phyloP scores from a whole-genome alignment of 208 protist species.

The Leishmania aethiopica region DNA sequence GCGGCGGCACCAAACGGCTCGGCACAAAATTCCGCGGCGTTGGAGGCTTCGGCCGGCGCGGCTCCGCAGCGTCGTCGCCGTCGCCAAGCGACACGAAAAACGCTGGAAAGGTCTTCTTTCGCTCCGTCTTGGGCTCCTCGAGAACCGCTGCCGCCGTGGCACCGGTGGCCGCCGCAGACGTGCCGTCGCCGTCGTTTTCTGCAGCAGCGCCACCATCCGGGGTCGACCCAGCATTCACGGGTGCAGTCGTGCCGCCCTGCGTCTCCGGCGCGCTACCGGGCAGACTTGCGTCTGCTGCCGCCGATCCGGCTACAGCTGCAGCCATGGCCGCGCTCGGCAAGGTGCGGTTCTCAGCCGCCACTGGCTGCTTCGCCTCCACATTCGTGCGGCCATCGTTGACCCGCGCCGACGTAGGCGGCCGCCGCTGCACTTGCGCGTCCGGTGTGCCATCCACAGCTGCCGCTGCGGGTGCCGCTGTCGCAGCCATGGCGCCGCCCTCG shows the following conservation, averaged over 20 bases:
- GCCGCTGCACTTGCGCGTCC: constrained; percentile 2
- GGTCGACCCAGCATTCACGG: neutral
- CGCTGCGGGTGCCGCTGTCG: neutral
- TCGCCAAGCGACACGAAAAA: constrained; percentile 73
- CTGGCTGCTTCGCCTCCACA: neutral
- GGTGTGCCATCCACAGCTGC: neutral
- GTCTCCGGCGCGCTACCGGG: neutral
- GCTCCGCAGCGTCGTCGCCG: constrained; percentile 30
- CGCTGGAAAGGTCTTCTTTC: constrained; percentile 45
- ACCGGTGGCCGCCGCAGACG: neutral
- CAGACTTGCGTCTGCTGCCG: neutral
- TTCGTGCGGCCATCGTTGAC: neutral
- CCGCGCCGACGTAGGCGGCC: neutral
- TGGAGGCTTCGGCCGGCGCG: constrained; percentile 73
- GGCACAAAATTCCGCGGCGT: constrained; percentile 77
- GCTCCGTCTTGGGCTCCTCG: constrained; percentile 71
- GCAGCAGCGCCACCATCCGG: neutral
- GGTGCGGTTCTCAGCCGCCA: neutral
- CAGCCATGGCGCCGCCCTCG: neutral
- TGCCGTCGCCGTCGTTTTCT: neutral
- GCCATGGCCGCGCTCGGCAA: neutral
- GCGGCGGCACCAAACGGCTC: constrained; percentile 16
- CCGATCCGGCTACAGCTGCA: neutral
- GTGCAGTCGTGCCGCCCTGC: neutral
- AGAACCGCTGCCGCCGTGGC: neutral